Base-by-base conservation (phyloP, 169 alveolate species). In the Plasmodium sp. region DNA sequence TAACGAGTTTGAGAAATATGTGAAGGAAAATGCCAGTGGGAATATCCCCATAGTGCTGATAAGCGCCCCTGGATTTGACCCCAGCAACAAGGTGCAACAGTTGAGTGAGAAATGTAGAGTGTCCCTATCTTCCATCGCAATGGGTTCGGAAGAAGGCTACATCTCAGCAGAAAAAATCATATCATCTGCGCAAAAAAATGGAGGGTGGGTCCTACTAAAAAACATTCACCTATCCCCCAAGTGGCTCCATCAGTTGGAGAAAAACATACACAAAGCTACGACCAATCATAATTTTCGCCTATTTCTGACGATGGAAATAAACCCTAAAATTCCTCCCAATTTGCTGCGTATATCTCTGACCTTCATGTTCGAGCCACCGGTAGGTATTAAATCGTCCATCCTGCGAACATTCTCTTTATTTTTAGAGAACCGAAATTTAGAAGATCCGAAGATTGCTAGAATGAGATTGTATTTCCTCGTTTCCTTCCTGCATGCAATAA, bases 51-150 rank as follows among this genome's bases (percentile, higher is more conserved):
- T 98, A 18, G 96, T 98, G 7, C 94, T 98, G 92, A 98, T 99
- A 81, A 97, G 99, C 72, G 98, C 99, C 34, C 99, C 99, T 2
- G 99, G 99, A n/a, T 98, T 98, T 95, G 99, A 99, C 94, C 99
- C 99, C 14, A 97, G 99, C 36, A 97, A 97, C 58, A 98, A 98
- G 81, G 98, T 98, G 18, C 99, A 98, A 34, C 94, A 96, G 62
- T 95, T 99, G 75, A 99, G 99, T 4, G 97, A 97, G 92, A 98
- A 97, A 83, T 94, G 96, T 71, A 98, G 98, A 92, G 97, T 97
- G 83, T 96, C 96, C 45, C 90, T 98, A 75, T 96, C 96, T 56
- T 97, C 99, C 4, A 98, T 99, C 39, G 99, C 99, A 48, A 99
- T 99, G 98, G 99, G 99, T 51, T 97, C 99, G 31, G 98, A 98